Evolutionary conservation across 2,329 filamentous ascomycete species (phyloP).

Genomic region (Alternaria consortialis): DNA sequence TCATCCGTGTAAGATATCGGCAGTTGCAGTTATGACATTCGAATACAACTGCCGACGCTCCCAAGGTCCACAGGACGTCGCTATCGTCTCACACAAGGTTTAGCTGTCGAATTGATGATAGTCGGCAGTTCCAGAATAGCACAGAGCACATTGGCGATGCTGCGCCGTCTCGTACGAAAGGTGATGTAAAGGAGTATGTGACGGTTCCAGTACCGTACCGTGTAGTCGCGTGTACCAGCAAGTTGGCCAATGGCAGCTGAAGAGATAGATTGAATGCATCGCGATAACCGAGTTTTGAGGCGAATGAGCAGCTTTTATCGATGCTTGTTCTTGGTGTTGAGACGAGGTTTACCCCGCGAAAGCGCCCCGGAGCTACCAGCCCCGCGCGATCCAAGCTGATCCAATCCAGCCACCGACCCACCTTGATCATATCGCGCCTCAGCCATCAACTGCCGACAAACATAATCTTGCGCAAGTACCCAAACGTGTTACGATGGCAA

Average conservation of each 20-base stretch:
- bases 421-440: conserved; percentile 18
- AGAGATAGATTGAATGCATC: conserved; percentile 8
- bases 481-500: conserved; percentile 10
- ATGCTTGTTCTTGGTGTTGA: conserved; percentile 10
- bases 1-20: conserved; percentile 16
- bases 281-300: conserved; percentile 10
- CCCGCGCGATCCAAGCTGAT: conserved; percentile 20
- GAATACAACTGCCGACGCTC: conserved; percentile 29
- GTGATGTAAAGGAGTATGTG: conserved; percentile 8
- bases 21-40: conserved; percentile 26
- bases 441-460: conserved; percentile 28
- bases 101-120: conserved; percentile 13
- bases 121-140: conserved; percentile 30
- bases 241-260: not conserved
- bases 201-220: not conserved
- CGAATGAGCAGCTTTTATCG: conserved; percentile 8
- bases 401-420: conserved; percentile 23
- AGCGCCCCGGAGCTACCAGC: conserved; percentile 14
- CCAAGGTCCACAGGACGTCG: conserved; percentile 17
- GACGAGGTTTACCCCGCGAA: conserved; percentile 19
- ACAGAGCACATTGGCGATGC: conserved; percentile 5
- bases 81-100: conserved; percentile 15
- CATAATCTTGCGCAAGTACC: conserved; percentile 16
- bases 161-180: not conserved
- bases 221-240: not conserved